These are phyloP conservation scores for Pinus taeda DNA, from an alignment of 75 land plant genomes.

Conservation along the genomic window DNA sequence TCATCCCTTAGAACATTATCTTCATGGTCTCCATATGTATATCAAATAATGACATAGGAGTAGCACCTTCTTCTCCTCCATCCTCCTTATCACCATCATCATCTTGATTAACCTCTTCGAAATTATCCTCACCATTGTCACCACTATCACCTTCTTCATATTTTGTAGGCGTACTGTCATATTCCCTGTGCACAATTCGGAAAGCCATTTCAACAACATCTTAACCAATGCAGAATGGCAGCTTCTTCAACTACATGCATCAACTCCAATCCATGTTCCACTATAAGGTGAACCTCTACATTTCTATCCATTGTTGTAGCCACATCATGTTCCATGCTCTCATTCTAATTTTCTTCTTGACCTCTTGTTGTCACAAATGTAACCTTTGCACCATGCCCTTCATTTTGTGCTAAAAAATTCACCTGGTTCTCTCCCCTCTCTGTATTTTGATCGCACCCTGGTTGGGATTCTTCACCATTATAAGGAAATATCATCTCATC, in stretches of 20 bases:
- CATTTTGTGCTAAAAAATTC: not conserved
- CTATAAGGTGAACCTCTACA: not conserved
- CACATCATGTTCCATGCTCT: not conserved
- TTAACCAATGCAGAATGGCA: slow-evolving; percentile 23
- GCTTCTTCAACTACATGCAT: not conserved
- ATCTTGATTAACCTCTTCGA: slow-evolving; percentile 31
- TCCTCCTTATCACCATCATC: slow-evolving; percentile 79
- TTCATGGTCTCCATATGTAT: slow-evolving; percentile 45
- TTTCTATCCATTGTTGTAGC: not conserved
- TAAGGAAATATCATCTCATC: not conserved
- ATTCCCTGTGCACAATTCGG: slow-evolving; percentile 23
- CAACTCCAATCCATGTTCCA: not conserved
- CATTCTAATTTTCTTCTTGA: not conserved
- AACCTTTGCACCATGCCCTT: not conserved
- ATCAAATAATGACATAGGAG: slow-evolving; percentile 42
- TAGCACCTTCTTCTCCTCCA: slow-evolving; percentile 44
- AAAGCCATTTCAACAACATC: slow-evolving; percentile 23
- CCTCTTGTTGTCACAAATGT: not conserved
- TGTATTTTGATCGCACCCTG: not conserved
- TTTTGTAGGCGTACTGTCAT: slow-evolving; percentile 18
- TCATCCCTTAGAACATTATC: slow-evolving; percentile 42
- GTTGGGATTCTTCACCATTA: not conserved
- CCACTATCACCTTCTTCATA: slow-evolving; percentile 28
- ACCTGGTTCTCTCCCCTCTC: not conserved
- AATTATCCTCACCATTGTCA: slow-evolving; percentile 22